phyloP scores from a whole-genome alignment of 192 early-diverging fungal species.

The Geranomyces michiganensis region DNA sequence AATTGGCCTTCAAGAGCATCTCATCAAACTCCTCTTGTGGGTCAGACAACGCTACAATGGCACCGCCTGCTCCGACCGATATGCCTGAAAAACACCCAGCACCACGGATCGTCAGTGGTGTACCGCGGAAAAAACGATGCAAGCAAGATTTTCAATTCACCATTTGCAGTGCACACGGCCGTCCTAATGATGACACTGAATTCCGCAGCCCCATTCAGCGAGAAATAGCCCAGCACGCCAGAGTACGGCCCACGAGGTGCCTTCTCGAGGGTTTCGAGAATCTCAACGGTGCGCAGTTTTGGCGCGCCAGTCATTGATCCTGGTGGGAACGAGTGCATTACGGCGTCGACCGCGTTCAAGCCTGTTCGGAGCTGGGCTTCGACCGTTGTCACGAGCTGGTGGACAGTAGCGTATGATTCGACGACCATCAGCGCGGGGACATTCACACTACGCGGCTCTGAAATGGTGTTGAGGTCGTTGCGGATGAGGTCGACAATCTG shows the following conservation, averaged over 20 bases:
- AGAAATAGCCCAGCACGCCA: conserved; percentile 88
- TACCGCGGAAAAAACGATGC: background rate
- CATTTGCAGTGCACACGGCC: conserved; percentile 57
- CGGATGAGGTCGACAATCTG: conserved; percentile 95
- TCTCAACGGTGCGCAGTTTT: conserved; percentile 79
- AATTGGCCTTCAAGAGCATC: conserved; percentile 73
- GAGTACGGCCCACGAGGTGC: conserved; percentile 83
- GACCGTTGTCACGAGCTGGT: conserved; percentile 91
- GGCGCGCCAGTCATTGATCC: conserved; percentile 98
- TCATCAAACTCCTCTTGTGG: conserved; percentile 87
- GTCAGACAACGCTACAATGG: conserved; percentile 86
- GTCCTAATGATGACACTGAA: conserved; percentile 94
- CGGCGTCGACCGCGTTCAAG: conserved; percentile 69
- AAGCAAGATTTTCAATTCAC: background rate
- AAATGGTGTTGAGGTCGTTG: conserved; percentile 85
- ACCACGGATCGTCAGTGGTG: background rate
- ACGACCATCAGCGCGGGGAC: conserved; percentile 87
- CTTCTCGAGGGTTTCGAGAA: conserved; percentile 75
- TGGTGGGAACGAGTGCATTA: conserved; percentile 85
- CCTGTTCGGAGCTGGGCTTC: conserved; percentile 55
- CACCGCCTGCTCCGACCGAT: conserved; percentile 90
- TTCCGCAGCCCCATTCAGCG: conserved; percentile 62
- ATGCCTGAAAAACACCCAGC: conserved; percentile 48
- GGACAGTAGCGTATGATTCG: conserved; percentile 88
- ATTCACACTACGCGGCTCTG: conserved; percentile 61